Percentiles rank a stretch among this genome's conserved stretches.
Conservation (phyloP, 208 protist species). For the Trypanosoma caninum region DNA sequence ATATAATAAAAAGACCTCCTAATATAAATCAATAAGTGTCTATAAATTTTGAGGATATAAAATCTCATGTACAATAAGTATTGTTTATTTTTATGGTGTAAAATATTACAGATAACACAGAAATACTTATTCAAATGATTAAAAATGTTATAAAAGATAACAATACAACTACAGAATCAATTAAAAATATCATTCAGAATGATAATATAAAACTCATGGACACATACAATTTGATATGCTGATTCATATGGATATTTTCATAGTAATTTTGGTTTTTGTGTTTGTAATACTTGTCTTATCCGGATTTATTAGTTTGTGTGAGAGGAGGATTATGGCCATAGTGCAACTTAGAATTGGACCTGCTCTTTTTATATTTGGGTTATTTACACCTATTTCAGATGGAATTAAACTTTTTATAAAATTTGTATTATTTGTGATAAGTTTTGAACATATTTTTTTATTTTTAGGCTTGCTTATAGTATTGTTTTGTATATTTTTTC, state of each 20-base stretch:
- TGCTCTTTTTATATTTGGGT: slow-evolving; percentile 78
- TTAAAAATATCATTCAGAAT: slow-evolving; percentile 89
- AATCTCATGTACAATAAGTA: slow-evolving; percentile 83
- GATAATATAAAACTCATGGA: slow-evolving; percentile 86
- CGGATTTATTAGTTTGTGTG: slow-evolving; percentile 78
- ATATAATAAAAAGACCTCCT: slow-evolving; percentile 76
- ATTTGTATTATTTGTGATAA: slow-evolving; percentile 79
- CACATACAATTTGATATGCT: too few relatives aligned
- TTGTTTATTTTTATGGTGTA: slow-evolving; percentile 80
- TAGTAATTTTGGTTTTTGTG: slow-evolving; percentile 77
- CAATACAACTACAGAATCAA: slow-evolving; percentile 78
- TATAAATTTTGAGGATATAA: slow-evolving; percentile 80
- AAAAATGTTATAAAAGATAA: slow-evolving; percentile 89
- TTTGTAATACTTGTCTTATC: slow-evolving; percentile 80
- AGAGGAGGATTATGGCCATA: slow-evolving; percentile 65
- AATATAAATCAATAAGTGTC: slow-evolving; percentile 84
- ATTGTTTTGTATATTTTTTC: slow-evolving; percentile 66
- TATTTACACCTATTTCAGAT: slow-evolving; percentile 84
- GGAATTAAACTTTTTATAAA: slow-evolving; percentile 86
- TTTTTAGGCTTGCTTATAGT: slow-evolving; percentile 48
- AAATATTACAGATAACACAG: slow-evolving; percentile 66
- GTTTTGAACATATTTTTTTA: slow-evolving; percentile 77
- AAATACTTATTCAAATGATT: slow-evolving; percentile 66
- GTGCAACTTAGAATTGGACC: slow-evolving; percentile 79
- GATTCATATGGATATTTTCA: slow-evolving; percentile 69